Evolutionary conservation across 2,329 filamentous ascomycete species (phyloP).

Genomic region (Aureobasidium sp.): DNA sequence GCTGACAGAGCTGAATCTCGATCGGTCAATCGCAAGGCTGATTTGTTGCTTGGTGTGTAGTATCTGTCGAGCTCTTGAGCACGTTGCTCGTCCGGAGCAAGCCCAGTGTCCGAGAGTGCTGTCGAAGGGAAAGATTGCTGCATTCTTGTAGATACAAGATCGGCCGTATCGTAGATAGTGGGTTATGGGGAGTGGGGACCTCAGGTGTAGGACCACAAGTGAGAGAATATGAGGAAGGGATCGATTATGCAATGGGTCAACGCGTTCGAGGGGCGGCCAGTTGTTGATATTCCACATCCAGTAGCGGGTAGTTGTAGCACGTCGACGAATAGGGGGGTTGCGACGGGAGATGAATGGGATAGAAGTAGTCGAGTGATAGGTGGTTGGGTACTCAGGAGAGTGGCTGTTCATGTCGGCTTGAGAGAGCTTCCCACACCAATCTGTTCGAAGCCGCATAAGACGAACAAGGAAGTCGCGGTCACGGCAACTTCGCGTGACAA

Average conservation of each 20-base stretch:
- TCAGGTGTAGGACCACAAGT: background rate
- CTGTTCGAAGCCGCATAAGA: background rate
- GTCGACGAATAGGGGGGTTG: background rate
- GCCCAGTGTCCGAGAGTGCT: background rate
- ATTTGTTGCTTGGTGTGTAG: slow-evolving; percentile 16
- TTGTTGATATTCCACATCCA: background rate
- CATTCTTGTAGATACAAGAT: background rate
- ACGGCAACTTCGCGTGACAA: background rate
- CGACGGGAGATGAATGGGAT: background rate
- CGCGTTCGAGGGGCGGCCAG: background rate
- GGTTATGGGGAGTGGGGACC: background rate
- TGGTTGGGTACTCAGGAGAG: background rate
- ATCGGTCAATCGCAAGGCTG: background rate
- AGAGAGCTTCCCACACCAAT: background rate
- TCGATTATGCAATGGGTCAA: background rate
- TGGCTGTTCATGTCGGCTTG: background rate
- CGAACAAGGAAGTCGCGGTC: background rate
- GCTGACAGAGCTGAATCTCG: slow-evolving; percentile 35
- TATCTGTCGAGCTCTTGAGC: slow-evolving; percentile 20
- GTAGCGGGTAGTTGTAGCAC: background rate
- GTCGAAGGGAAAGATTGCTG: background rate
- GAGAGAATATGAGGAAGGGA: too few species aligned
- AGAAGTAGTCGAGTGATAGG: background rate
- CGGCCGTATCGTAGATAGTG: background rate
- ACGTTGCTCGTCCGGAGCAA: slow-evolving; percentile 15